These are phyloP conservation scores for Myotisia sp. DNA, from an alignment of 2,329 filamentous ascomycete species.

Conservation along the genomic window DNA sequence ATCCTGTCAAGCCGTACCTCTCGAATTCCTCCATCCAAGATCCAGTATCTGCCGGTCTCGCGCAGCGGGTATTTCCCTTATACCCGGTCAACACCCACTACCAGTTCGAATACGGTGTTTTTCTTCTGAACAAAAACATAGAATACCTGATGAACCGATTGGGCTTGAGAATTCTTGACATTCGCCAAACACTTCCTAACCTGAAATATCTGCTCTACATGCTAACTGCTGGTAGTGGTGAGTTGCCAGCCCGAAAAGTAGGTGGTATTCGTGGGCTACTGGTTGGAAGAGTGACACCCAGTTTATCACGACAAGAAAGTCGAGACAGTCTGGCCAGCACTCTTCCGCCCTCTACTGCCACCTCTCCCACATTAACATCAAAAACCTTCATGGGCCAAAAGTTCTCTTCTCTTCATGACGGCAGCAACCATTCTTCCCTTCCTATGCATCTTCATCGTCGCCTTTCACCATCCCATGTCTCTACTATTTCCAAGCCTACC, in stretches of 20 bases:
- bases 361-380: too few species aligned
- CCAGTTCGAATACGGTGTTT: slow-evolving; percentile 91
- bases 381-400: too few species aligned
- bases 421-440: slow-evolving; percentile 2
- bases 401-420: too few species aligned
- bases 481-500: slow-evolving; percentile 1
- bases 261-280: slow-evolving; percentile 37
- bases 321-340: slow-evolving; percentile 22
- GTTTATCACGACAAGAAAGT: slow-evolving; percentile 26
- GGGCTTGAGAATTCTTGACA: slow-evolving; percentile 69
- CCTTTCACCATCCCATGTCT: too few species aligned
- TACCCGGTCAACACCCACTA: slow-evolving; percentile 64
- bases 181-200: slow-evolving; percentile 83
- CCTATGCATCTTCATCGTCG: slow-evolving; percentile 5
- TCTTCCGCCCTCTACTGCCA: slow-evolving; percentile 1
- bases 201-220: slow-evolving; percentile 86
- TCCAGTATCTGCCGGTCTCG: slow-evolving; percentile 43
- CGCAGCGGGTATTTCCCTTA: slow-evolving; percentile 63
- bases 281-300: slow-evolving; percentile 22
- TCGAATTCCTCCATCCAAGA: slow-evolving; percentile 66
- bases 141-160: slow-evolving; percentile 54
- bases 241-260: slow-evolving; percentile 42
- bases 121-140: slow-evolving; percentile 91
- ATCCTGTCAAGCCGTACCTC: slow-evolving; percentile 57
- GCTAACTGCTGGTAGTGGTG: slow-evolving; percentile 61